Conservation (phyloP, 108 stramenopile species). For the Nitzschia palea region DNA sequence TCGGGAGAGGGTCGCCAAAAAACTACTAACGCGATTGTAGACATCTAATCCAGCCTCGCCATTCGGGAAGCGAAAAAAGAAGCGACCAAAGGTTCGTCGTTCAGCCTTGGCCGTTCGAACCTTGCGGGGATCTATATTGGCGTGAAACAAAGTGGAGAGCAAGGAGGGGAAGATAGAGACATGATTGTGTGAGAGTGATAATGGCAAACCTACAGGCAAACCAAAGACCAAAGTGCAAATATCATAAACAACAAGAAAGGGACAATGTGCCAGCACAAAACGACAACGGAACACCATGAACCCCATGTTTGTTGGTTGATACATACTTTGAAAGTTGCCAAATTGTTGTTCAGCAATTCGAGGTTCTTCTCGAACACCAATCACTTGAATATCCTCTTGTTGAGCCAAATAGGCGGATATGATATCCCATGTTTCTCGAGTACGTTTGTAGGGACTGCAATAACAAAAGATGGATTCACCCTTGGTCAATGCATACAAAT, state of each 20-base stretch:
- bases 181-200: neutral
- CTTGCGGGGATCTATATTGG: slow-evolving; percentile 40
- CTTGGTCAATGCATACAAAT: slow-evolving; percentile 20
- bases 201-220: neutral
- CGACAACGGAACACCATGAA: neutral
- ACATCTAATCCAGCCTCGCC: slow-evolving; percentile 60
- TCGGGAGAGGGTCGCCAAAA: slow-evolving; percentile 72
- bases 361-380: slow-evolving; percentile 69
- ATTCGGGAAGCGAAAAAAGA: slow-evolving; percentile 59
- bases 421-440: slow-evolving; percentile 45
- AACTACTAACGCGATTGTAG: slow-evolving; percentile 50
- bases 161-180: neutral
- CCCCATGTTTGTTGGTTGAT: neutral
- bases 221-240: neutral
- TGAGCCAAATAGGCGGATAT: slow-evolving; percentile 17
- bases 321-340: slow-evolving; percentile 70
- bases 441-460: slow-evolving; percentile 56
- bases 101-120: slow-evolving; percentile 58
- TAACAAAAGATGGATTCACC: slow-evolving; percentile 35
- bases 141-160: neutral
- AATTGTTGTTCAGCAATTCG: slow-evolving; percentile 80
- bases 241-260: neutral
- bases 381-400: slow-evolving; percentile 28
- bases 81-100: slow-evolving; percentile 54
- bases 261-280: neutral